Evolutionary conservation across 106 monocot species (phyloP), one percentile per base, ranked within the genome.

Genomic region (Triglochin maritima): DNA sequence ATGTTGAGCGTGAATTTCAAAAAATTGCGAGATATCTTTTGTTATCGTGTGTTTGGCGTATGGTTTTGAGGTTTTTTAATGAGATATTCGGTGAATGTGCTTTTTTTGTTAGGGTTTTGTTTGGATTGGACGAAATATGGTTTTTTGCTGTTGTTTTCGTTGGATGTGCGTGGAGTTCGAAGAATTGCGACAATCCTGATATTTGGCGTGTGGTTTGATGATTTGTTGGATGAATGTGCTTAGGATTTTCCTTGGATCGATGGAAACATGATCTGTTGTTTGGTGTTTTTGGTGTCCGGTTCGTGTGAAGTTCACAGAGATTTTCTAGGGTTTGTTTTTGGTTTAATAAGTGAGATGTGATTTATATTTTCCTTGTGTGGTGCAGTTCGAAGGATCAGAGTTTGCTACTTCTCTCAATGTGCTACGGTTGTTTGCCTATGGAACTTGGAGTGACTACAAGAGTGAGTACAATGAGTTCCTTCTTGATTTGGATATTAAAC

Each of bases 371-470:
- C 9, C 5, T 16, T 47, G 12, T 47, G 13, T 5, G 70, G 79
- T 88, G 81, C 78, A 96, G 96, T 81, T 96, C 49, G 81, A 84
- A 29, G 86, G 88, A 51, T 83, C 85, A 3, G 80, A 80, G 53
- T 69, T 80, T 58, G 81, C 86, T 4, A 60, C 82, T 6, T 73
- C 75, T 55, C 74, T 88, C 29, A 83, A 91, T 54, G 17, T 86
- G 61, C 86, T 96, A 60, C 83, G 91, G 13, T 79, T 96, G 78
- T 96, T 96, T 76, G 90, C 96, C 4, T 86, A 91, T 73, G 91
- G 96, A 15, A 86, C 91, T 4, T 96, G 87, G 88, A 85, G 69
- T 68, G 90, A 96, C 78, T 96, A 91, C 78, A 88, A 84, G 68
- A 80, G 96, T 96, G 77, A 75, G 90, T 69, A n/a, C 4, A 49